Conservation (phyloP, 495 filamentous ascomycete species). For the Friedmanniomyces simplex region DNA sequence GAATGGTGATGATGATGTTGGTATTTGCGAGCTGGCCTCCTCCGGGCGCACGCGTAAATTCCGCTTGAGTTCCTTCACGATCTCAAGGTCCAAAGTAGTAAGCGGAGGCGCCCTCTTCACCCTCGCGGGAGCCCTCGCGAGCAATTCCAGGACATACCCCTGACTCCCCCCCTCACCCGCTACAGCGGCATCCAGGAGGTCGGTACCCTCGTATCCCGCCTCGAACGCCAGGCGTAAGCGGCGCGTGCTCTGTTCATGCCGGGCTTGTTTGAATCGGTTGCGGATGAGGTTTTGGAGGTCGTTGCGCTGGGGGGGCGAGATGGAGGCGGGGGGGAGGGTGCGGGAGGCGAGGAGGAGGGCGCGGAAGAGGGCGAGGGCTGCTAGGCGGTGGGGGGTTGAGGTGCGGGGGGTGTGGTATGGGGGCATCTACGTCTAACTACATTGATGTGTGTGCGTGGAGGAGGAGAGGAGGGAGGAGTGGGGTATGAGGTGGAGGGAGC, state of each 20-base stretch:
- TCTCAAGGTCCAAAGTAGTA: no score
- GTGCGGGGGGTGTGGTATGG: constrained; percentile 1
- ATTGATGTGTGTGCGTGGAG: neutral
- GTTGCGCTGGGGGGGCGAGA: constrained; percentile 27
- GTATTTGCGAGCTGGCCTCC: no score
- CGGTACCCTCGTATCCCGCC: constrained; percentile 50
- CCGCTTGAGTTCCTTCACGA: neutral
- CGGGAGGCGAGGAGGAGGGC: constrained; percentile 54
- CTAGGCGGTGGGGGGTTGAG: constrained; percentile 19
- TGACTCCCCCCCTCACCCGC: constrained; percentile 18
- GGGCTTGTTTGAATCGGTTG: constrained; percentile 50
- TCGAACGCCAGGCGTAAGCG: constrained; percentile 27
- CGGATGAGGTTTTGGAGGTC: constrained; percentile 39
- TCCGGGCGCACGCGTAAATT: no score
- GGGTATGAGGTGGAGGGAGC: no score
- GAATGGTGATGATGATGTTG: no score
- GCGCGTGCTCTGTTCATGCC: constrained; percentile 34
- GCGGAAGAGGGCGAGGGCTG: constrained; percentile 55
- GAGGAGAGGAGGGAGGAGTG: neutral
- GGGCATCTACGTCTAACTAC: constrained; percentile 18
- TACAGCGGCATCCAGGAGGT: constrained; percentile 27
- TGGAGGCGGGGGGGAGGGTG: constrained; percentile 30
- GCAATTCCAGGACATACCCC: constrained; percentile 14
- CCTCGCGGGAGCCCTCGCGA: constrained; percentile 16
- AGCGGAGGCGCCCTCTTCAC: constrained; percentile 11